phyloP scores from a whole-genome alignment of 306 rosid genomes.

The Boehmeria nivea region DNA sequence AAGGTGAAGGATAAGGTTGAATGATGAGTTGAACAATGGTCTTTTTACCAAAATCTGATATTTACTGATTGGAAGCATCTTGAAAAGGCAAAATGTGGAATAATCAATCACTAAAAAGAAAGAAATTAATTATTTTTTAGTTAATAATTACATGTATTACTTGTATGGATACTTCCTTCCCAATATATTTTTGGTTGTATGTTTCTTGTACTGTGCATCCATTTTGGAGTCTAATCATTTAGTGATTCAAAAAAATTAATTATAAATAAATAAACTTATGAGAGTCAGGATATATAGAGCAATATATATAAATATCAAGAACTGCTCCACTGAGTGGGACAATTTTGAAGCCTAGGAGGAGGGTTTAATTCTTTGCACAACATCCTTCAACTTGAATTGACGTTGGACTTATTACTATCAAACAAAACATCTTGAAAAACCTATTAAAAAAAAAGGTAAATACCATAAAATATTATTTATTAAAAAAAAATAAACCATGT shows the following conservation, averaged over 20 bases:
- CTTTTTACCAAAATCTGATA: conserved; percentile 4
- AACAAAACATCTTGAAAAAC: no score
- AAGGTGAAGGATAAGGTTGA: not conserved
- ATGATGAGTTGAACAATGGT: conserved; percentile 1
- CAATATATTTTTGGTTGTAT: conserved; percentile 5
- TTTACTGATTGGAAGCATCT: conserved; percentile 16
- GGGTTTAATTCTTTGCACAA: no score
- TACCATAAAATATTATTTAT: no score
- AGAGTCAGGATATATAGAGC: no score
- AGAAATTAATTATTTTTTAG: not conserved
- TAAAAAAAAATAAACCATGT: no score
- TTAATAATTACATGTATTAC: not conserved
- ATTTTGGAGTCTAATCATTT: not conserved
- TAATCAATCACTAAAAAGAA: not conserved
- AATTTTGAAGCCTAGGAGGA: no score
- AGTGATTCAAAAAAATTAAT: no score
- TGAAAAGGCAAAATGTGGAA: conserved; percentile 6
- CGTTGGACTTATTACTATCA: no score
- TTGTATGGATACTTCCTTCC: not conserved
- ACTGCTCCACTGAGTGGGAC: conserved; percentile 1
- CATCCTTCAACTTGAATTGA: no score
- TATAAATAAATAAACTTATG: no score
- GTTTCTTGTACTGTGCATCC: conserved; percentile 1
- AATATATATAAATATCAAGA: not conserved
- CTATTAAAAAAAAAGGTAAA: no score